Conservation (phyloP, 2,329 filamentous ascomycete genomes). For the Pleurostoma richardsiae region DNA sequence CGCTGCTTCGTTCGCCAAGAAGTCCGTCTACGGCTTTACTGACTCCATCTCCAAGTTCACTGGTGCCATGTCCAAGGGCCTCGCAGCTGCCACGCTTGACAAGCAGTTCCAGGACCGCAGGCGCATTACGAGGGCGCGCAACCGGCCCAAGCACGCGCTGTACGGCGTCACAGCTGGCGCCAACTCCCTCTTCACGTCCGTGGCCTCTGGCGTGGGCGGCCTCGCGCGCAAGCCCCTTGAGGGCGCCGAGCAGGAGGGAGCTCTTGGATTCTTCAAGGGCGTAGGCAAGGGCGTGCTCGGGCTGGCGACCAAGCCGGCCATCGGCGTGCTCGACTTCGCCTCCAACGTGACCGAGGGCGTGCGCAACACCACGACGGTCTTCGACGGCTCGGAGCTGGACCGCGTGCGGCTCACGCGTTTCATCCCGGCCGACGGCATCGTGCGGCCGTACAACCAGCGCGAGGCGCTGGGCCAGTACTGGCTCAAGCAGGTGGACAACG, state of each 20-base stretch:
- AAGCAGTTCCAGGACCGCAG: constrained; percentile 98
- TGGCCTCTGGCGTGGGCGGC: constrained; percentile 90
- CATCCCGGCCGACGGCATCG: constrained; percentile 86
- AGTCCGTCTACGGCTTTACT: constrained; percentile 94
- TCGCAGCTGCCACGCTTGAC: constrained; percentile 91
- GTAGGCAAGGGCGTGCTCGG: constrained; percentile 93
- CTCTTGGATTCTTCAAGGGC: constrained; percentile 93
- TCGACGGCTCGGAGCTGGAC: constrained; percentile 90
- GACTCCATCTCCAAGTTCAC: constrained; percentile 98
- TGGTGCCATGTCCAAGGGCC: constrained; percentile 91
- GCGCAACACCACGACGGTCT: constrained; percentile 97
- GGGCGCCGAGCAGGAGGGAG: constrained; percentile 92
- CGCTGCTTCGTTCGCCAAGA: constrained; percentile 95
- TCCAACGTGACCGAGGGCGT: constrained; percentile 97
- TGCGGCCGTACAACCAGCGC: constrained; percentile 88
- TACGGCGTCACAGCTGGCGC: constrained; percentile 95
- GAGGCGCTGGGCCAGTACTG: constrained; percentile 97
- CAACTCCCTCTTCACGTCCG: constrained; percentile 87
- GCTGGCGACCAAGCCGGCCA: constrained; percentile 93
- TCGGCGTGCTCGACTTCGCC: constrained; percentile 93
- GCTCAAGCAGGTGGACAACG: constrained; percentile 97
- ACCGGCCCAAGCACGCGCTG: constrained; percentile 92
- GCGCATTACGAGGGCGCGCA: constrained; percentile 87
- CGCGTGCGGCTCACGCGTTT: constrained; percentile 91
- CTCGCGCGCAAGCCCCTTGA: constrained; percentile 90